phyloP scores from a whole-genome alignment of 169 alveolate genomes.

The Neospora caninum region DNA sequence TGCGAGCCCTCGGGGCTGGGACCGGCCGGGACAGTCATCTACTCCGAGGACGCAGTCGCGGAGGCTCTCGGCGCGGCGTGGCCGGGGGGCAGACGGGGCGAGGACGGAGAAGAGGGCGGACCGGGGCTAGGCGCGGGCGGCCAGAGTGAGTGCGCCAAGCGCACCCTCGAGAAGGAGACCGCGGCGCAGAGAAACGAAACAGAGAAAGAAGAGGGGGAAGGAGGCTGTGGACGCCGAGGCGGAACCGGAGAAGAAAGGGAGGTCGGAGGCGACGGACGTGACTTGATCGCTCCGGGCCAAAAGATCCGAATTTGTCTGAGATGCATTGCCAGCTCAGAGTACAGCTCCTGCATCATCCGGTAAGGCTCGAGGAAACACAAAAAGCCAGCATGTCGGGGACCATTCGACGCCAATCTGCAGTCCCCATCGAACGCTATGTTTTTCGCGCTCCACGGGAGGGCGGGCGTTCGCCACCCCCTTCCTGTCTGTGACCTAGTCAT shows the following conservation, averaged over 20 bases:
- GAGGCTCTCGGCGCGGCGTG: background rate
- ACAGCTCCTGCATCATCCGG: constrained; percentile 37
- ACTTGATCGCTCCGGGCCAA: constrained; percentile 42
- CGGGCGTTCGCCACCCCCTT: too few species aligned
- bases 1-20: background rate
- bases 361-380: background rate
- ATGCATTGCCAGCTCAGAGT: constrained; percentile 59
- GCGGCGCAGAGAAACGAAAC: background rate
- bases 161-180: background rate
- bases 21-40: constrained; percentile 39
- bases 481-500: too few species aligned
- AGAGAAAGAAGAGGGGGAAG: background rate
- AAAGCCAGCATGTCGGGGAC: too few species aligned
- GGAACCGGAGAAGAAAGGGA: background rate
- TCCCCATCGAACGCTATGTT: too few species aligned
- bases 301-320: constrained; percentile 12
- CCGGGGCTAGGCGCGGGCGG: background rate
- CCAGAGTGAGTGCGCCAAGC: background rate
- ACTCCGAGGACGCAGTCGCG: background rate
- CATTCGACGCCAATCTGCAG: too few species aligned
- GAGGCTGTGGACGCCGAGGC: background rate
- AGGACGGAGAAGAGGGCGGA: background rate
- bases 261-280: background rate
- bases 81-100: background rate
- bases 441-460: too few species aligned